These are phyloP conservation scores for Rhododendron simsii DNA, from an alignment of 148 eudicot species.

Conservation along the genomic window DNA sequence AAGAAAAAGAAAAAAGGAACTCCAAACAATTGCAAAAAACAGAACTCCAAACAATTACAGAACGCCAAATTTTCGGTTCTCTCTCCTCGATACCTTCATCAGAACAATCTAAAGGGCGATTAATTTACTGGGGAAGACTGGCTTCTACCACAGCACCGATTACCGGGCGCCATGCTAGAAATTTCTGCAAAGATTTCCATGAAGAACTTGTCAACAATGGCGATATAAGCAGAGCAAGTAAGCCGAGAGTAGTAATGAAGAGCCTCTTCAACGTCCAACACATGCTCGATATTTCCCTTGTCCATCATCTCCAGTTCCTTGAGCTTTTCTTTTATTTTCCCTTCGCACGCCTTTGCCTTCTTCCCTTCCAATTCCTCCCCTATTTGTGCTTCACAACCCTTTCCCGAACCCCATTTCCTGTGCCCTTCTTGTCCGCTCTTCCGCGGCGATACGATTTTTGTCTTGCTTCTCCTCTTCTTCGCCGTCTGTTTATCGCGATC, in stretches of 20 bases:
- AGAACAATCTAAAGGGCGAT: background rate
- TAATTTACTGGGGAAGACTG: background rate
- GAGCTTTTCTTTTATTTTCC: conserved; percentile 25
- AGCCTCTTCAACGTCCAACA: conserved; percentile 52
- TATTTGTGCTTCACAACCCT: background rate
- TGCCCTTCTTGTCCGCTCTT: background rate
- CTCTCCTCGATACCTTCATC: background rate
- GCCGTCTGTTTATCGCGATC: conserved; percentile 5
- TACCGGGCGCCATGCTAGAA: background rate
- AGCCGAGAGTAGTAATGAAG: conserved; percentile 56
- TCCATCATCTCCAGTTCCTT: conserved; percentile 53
- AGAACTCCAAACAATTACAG: background rate
- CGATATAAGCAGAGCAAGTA: conserved; percentile 50
- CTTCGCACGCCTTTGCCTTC: conserved; percentile 16
- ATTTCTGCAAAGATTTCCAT: conserved; percentile 44
- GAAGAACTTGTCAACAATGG: conserved; percentile 60
- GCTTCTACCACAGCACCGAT: background rate
- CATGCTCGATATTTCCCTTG: conserved; percentile 37
- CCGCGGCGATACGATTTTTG: background rate
- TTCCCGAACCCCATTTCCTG: background rate
- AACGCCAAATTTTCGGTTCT: background rate
- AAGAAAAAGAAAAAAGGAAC: too few species aligned
- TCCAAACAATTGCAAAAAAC: background rate
- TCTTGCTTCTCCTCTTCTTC: conserved; percentile 7
- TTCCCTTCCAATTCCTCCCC: conserved; percentile 9